These are phyloP conservation scores for Lactarius hatsudake DNA, from an alignment of 768 basidiomycete genomes.

Conservation along the genomic window DNA sequence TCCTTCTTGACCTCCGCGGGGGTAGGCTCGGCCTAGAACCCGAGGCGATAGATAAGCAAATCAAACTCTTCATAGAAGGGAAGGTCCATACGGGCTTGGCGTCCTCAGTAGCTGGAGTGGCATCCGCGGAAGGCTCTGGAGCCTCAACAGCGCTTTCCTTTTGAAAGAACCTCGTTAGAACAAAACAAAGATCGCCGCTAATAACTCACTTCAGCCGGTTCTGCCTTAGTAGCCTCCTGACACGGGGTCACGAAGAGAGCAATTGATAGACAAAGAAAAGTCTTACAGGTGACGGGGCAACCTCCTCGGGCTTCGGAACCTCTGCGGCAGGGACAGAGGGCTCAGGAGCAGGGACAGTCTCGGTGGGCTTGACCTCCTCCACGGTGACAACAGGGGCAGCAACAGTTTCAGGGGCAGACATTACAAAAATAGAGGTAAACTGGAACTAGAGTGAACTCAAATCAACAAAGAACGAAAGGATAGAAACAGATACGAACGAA, in stretches of 20 bases:
- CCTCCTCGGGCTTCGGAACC: conserved; percentile 44
- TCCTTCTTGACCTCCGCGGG: conserved; percentile 60
- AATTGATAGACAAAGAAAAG: conserved; percentile 20
- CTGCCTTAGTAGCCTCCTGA: conserved; percentile 44
- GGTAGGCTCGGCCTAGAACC: conserved; percentile 45
- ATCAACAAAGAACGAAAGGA: background rate
- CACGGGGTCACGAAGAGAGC: conserved; percentile 14
- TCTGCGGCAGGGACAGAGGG: conserved; percentile 37
- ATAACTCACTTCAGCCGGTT: conserved; percentile 40
- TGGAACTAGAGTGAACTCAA: background rate
- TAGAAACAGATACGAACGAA: background rate
- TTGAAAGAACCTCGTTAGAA: conserved; percentile 12
- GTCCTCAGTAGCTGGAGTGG: conserved; percentile 33
- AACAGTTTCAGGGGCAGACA: conserved; percentile 71
- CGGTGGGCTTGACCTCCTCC: conserved; percentile 54
- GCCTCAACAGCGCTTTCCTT: conserved; percentile 46
- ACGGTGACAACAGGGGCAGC: conserved; percentile 43
- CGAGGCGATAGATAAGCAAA: conserved; percentile 6
- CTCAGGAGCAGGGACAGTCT: conserved; percentile 37
- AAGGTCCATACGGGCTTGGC: conserved; percentile 34
- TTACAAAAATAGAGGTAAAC: conserved; percentile 47
- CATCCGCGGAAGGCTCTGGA: conserved; percentile 37
- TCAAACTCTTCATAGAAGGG: conserved; percentile 39
- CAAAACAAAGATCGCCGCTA: background rate
- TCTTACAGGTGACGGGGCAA: conserved; percentile 33